Evolutionary conservation across 1,139 yeast species (phyloP), one percentile per base, ranked within the genome.

Genomic region (Suhomyces guaymorum): DNA sequence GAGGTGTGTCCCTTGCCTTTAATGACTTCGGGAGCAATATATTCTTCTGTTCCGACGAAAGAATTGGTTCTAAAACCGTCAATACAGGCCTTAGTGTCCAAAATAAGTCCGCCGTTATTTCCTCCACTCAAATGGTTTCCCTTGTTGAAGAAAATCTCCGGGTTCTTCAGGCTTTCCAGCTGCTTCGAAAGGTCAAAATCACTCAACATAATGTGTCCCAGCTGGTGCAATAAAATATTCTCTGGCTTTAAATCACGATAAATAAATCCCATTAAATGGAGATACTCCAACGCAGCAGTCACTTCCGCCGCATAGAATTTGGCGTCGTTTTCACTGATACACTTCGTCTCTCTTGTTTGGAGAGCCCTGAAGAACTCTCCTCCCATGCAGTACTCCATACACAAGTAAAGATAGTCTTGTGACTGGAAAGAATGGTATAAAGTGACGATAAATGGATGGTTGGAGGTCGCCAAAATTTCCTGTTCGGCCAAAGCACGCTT

Each of bases 361-460:
- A 94, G 65, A 0, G 98, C 98, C 41, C 98, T 70, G 69, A 94
- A 94, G 56, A 94, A 94, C 61, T 94, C 99, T 30, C 99, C 98
- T 14, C 99, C 99, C 94, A 92, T 89, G 57, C 98, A 94, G 54
- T 92, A 94, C 59, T 94, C 99, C 96, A 94, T 90, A 57, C 98
- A 94, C 33, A 94, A 74, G 54, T 90, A 94, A n/a, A 94, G 64
- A 55, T 85, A 81, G 47, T 90, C 97, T 38, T 87, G 94, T 9
- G 95, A 84, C 61, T 94, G 98, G 66, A 94, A 94, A 0, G 97
- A 89, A 60, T 94, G 98, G 55, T 94, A 90, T 28, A 94, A 70
- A 0, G 98, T 89, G 27, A 94, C 97, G 51, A 94, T 92, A 53
- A 94, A 94, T 1, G 99, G 99, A 59, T 94, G 98, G 57, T 90